A percentile compares a stretch with the other conserved stretches of the same genome.
phyloP scores from a whole-genome alignment of 2,329 filamentous ascomycete species.

The Paraconiothyrium brasiliense region DNA sequence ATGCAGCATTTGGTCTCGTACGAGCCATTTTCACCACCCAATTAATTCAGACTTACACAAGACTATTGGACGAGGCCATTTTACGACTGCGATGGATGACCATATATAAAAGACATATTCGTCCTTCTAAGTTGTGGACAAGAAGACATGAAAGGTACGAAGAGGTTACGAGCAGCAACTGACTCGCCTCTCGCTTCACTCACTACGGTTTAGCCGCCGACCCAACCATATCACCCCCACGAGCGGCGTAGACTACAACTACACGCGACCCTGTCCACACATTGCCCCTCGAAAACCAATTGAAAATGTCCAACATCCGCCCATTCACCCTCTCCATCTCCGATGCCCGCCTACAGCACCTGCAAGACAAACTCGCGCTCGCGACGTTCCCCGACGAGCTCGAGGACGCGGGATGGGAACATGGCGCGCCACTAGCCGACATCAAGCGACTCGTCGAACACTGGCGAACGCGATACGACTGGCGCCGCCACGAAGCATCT shows the following conservation, averaged over 20 bases:
- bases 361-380: slow-evolving; percentile 64
- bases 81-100: too few species aligned
- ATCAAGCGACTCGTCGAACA: slow-evolving; percentile 60
- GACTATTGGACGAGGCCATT: too few species aligned
- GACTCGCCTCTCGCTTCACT: not conserved
- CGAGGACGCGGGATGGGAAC: slow-evolving; percentile 59
- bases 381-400: slow-evolving; percentile 66
- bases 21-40: too few species aligned
- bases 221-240: not conserved
- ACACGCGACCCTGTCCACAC: not conserved
- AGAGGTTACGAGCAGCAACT: not conserved
- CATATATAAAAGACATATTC: not conserved
- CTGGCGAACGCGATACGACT: slow-evolving; percentile 68
- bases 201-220: not conserved
- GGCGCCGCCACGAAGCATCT: slow-evolving; percentile 66
- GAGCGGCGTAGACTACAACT: not conserved
- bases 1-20: too few species aligned
- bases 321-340: slow-evolving; percentile 10
- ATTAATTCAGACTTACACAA: too few species aligned
- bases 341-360: slow-evolving; percentile 52
- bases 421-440: slow-evolving; percentile 68
- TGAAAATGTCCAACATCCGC: slow-evolving; percentile 1
- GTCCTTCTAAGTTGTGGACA: not conserved
- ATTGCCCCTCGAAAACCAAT: too few species aligned
- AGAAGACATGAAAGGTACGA: not conserved